phyloP scores from a whole-genome alignment of 495 filamentous ascomycete species.

The Immersiella caudata region DNA sequence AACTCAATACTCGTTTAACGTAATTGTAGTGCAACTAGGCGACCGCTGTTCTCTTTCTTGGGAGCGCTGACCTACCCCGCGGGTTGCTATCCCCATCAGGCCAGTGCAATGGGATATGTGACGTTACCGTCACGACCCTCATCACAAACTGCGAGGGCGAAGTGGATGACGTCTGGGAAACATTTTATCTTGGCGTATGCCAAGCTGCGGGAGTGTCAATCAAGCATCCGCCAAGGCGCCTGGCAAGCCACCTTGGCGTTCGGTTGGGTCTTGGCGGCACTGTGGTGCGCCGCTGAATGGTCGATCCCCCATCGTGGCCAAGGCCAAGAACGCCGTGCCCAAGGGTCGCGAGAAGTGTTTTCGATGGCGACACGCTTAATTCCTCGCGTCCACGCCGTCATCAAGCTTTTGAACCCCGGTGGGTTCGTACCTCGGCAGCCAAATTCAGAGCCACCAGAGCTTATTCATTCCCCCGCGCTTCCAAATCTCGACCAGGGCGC shows the following conservation, averaged over 20 bases:
- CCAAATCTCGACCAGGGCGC: not conserved
- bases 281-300: not conserved
- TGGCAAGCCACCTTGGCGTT: conserved; percentile 27
- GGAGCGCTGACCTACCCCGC: not conserved
- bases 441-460: not conserved
- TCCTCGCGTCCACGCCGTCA: conserved; percentile 1
- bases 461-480: not conserved
- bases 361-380: not conserved
- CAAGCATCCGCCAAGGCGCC: conserved; percentile 22
- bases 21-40: not conserved
- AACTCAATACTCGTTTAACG: not conserved
- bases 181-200: conserved; percentile 18
- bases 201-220: conserved; percentile 20
- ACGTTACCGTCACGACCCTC: not conserved
- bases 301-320: conserved; percentile 9
- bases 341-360: too few species aligned
- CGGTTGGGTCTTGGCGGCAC: not conserved
- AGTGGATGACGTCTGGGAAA: not conserved
- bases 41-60: not conserved
- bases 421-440: not conserved
- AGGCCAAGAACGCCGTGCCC: not conserved
- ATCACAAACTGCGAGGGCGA: not conserved
- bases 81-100: not conserved
- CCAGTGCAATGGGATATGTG: not conserved
- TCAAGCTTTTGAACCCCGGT: conserved; percentile 3